Percentiles rank a stretch among this genome's conserved stretches.
phyloP scores from a whole-genome alignment of 23 red algal genomes.

The Gracilaria domingensis region DNA sequence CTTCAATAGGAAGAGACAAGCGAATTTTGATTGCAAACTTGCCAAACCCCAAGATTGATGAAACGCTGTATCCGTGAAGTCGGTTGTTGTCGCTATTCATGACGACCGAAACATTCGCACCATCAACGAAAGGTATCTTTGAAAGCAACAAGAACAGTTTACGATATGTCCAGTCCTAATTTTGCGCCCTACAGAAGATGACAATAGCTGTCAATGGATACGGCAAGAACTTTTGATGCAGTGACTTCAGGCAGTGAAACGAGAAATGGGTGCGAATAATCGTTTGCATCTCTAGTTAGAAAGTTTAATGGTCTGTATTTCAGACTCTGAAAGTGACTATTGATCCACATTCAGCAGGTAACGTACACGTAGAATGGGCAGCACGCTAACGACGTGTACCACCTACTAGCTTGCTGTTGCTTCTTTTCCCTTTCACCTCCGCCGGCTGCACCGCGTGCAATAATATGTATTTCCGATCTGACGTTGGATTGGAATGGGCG shows the following conservation, averaged over 20 bases:
- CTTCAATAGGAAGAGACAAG: too few relatives aligned
- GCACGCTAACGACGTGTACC: not conserved
- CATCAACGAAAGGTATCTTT: too few relatives aligned
- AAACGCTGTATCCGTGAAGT: too few relatives aligned
- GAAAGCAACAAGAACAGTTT: too few relatives aligned
- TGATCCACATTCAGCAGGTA: not conserved
- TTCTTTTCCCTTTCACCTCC: slow-evolving; percentile 81
- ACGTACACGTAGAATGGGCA: not conserved
- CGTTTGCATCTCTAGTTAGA: slow-evolving; percentile 10
- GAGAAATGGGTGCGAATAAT: not conserved
- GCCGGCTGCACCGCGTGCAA: slow-evolving; percentile 89
- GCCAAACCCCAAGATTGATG: too few relatives aligned
- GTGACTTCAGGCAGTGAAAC: not conserved
- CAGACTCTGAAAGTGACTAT: slow-evolving; percentile 2
- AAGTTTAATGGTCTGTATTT: slow-evolving; percentile 15
- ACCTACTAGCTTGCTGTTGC: slow-evolving; percentile 32
- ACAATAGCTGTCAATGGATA: too few relatives aligned
- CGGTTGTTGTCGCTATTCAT: too few relatives aligned
- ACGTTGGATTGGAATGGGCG: slow-evolving; percentile 65
- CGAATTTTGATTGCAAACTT: too few relatives aligned
- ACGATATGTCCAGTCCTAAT: too few relatives aligned
- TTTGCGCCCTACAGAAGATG: too few relatives aligned
- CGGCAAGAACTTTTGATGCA: too few relatives aligned
- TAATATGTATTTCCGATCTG: slow-evolving; percentile 79
- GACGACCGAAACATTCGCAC: too few relatives aligned